Conservation (phyloP, 116 monocot species). For the Zostera marina region DNA sequence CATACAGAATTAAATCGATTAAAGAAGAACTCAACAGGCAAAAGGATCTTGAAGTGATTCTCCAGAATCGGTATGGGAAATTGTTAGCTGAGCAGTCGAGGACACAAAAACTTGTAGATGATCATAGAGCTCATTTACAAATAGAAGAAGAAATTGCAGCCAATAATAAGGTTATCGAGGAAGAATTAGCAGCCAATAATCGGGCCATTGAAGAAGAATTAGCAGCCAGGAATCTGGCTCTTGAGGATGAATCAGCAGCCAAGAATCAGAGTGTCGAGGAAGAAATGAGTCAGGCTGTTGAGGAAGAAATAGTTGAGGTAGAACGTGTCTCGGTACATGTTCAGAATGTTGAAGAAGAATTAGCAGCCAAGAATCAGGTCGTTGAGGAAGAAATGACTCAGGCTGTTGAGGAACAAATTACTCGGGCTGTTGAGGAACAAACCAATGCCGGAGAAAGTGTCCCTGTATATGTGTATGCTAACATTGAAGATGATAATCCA, state of each 20-base stretch:
- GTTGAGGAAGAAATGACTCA: background rate
- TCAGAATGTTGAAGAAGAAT: constrained; percentile 6
- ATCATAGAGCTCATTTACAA: constrained; percentile 25
- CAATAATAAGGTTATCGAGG: constrained; percentile 2
- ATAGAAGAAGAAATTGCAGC: constrained; percentile 38
- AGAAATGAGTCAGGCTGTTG: background rate
- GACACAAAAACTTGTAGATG: constrained; percentile 35
- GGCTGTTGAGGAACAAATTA: background rate
- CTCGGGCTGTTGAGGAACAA: too few species aligned
- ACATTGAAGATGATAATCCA: too few species aligned
- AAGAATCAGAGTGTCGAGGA: background rate
- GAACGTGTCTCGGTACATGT: background rate
- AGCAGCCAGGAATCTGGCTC: background rate
- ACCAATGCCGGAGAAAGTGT: too few species aligned
- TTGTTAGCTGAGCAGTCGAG: constrained; percentile 39
- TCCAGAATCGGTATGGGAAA: constrained; percentile 62
- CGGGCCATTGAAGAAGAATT: background rate
- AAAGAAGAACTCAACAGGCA: constrained; percentile 68
- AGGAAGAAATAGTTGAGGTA: background rate
- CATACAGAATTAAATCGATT: constrained; percentile 42
- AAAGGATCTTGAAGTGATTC: constrained; percentile 46
- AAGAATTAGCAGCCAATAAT: constrained; percentile 1
- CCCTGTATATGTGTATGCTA: background rate
- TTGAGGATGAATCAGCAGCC: background rate
- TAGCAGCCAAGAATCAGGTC: background rate